Conservation (phyloP, 108 stramenopile species). For the Cyclostephanos tholiformis region DNA sequence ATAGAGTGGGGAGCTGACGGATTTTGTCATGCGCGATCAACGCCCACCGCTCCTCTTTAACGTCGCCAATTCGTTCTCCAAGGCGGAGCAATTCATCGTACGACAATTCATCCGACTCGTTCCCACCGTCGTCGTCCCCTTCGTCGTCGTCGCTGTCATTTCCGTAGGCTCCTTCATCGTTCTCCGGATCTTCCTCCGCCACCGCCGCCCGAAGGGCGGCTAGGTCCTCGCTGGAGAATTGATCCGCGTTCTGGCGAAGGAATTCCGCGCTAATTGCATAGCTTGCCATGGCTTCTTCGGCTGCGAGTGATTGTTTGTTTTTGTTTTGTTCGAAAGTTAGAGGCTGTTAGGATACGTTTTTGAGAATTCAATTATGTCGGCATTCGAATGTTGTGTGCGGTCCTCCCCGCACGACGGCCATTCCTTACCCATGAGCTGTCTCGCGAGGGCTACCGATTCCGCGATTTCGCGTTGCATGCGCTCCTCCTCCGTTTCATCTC, state of each 20-base stretch:
- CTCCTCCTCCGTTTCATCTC: slow-evolving; percentile 56
- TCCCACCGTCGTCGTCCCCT: slow-evolving; percentile 43
- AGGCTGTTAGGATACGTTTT: too few species aligned
- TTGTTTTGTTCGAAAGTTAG: too few species aligned
- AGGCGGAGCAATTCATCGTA: slow-evolving; percentile 77
- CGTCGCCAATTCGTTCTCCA: slow-evolving; percentile 83
- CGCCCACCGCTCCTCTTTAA: slow-evolving; percentile 86
- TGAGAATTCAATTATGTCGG: background rate
- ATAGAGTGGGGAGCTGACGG: slow-evolving; percentile 50
- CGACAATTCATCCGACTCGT: slow-evolving; percentile 44
- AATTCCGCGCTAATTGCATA: slow-evolving; percentile 61
- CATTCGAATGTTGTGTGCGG: too few species aligned
- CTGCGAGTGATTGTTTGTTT: slow-evolving; percentile 18
- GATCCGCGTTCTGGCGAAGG: slow-evolving; percentile 63
- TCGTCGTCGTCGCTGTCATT: slow-evolving; percentile 41
- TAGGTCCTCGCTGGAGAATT: slow-evolving; percentile 79
- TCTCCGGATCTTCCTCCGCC: slow-evolving; percentile 68
- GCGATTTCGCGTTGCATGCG: slow-evolving; percentile 66
- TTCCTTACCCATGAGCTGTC: slow-evolving; percentile 65
- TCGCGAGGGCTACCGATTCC: slow-evolving; percentile 82
- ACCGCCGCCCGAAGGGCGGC: slow-evolving; percentile 78
- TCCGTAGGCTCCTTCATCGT: slow-evolving; percentile 30
- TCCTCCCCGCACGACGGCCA: too few species aligned
- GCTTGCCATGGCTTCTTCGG: slow-evolving; percentile 89
- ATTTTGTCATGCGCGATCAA: slow-evolving; percentile 62